Evolutionary conservation across 441 rosid species (phyloP).

Genomic region (Mallotus japonicus): DNA sequence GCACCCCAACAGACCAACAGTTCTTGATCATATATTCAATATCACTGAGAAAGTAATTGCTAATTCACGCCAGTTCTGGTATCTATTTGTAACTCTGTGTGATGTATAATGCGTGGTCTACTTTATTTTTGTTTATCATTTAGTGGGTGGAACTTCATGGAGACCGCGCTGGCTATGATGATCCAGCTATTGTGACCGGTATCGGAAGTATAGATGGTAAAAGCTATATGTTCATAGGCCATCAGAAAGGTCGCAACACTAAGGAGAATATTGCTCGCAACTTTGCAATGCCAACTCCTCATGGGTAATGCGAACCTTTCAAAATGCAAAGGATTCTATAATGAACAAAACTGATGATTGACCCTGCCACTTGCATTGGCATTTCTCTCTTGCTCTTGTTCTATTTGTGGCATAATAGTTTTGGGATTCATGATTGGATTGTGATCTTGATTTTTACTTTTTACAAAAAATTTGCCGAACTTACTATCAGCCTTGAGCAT

Average conservation of each 20-base stretch:
- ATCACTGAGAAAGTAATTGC: constrained; percentile 70
- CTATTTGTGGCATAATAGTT: not conserved
- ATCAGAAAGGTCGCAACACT: constrained; percentile 93
- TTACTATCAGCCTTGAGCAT: not conserved
- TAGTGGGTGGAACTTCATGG: constrained; percentile 96
- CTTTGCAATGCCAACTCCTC: constrained; percentile 98
- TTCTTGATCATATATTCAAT: constrained; percentile 80
- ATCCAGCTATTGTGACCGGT: constrained; percentile 91
- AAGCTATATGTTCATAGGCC: constrained; percentile 86
- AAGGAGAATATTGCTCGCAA: constrained; percentile 83
- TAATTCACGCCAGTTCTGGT: not conserved
- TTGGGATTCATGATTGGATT: not conserved
- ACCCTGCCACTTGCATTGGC: not conserved
- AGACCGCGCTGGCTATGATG: constrained; percentile 89
- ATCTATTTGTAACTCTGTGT: not conserved
- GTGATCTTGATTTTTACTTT: not conserved
- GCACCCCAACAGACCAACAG: constrained; percentile 92
- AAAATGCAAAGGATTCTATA: not conserved
- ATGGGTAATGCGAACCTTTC: constrained; percentile 13
- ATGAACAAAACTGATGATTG: not conserved
- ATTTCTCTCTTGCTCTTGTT: too few relatives aligned
- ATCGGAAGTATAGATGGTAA: constrained; percentile 80
- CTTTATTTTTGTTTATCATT: constrained; percentile 8
- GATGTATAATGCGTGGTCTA: too few relatives aligned
- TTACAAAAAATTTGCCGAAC: not conserved